Evolutionary conservation across 306 rosid genomes (phyloP).

Genomic region (Hippophae rhamnoides): DNA sequence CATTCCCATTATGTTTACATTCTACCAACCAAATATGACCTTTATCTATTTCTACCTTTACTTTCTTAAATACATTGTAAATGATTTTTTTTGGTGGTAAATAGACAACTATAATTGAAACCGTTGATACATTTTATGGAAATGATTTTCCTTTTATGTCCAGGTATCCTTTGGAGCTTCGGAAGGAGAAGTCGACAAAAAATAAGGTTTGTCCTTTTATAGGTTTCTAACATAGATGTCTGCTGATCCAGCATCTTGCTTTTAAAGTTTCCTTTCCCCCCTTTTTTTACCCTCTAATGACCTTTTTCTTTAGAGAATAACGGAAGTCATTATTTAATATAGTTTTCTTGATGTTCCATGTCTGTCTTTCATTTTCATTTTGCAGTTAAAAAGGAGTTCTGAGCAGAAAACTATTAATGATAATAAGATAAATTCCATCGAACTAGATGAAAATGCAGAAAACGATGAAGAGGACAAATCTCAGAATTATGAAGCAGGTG

Average conservation of each 20-base stretch:
- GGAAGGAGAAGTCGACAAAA: constrained; percentile 83
- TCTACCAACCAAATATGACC: too few species aligned
- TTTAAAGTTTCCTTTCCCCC: background rate
- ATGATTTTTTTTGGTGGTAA: constrained; percentile 1
- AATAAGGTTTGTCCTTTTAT: constrained; percentile 47
- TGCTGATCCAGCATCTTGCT: background rate
- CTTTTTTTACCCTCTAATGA: too few species aligned
- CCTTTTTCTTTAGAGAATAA: background rate
- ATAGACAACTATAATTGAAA: background rate
- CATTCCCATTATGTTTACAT: too few species aligned
- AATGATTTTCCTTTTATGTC: constrained; percentile 19
- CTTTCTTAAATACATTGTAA: background rate
- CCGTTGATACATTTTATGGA: background rate
- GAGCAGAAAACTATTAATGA: constrained; percentile 35
- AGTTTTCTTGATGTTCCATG: constrained; percentile 14
- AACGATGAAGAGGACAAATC: constrained; percentile 43
- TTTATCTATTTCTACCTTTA: background rate
- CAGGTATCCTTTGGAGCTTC: constrained; percentile 93
- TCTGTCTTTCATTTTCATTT: constrained; percentile 17
- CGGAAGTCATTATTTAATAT: constrained; percentile 13
- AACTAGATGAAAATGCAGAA: constrained; percentile 26
- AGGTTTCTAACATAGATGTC: constrained; percentile 4
- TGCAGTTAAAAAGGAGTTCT: constrained; percentile 50
- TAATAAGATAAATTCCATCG: constrained; percentile 32
- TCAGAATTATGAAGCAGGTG: constrained; percentile 26